These are phyloP conservation scores for Lasiosphaeriaceae sp. DNA, from an alignment of 495 filamentous ascomycete genomes.

Conservation along the genomic window DNA sequence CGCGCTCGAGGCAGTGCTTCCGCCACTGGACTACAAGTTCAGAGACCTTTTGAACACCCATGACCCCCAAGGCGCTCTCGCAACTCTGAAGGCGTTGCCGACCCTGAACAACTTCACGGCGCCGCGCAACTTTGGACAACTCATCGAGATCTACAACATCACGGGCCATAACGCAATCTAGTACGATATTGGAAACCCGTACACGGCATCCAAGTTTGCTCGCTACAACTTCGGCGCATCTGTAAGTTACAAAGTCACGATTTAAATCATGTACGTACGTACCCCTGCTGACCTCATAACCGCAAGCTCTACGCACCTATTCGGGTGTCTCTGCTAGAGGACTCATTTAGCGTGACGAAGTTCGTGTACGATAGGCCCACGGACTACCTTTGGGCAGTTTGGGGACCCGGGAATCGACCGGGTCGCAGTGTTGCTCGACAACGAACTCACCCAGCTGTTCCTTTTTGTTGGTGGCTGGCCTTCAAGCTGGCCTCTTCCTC, in stretches of 20 bases:
- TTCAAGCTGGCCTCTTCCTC: background rate
- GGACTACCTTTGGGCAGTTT: slow-evolving; percentile 3
- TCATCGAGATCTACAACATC: background rate
- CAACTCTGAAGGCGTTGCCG: background rate
- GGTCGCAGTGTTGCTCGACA: background rate
- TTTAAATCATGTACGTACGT: too few relatives aligned
- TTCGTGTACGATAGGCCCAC: slow-evolving; percentile 6
- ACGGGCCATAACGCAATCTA: background rate
- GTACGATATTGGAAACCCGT: slow-evolving; percentile 11
- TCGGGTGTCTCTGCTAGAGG: too few relatives aligned
- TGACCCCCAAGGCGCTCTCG: background rate
- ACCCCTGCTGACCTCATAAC: too few relatives aligned
- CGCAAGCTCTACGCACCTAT: too few relatives aligned
- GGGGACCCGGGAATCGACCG: background rate
- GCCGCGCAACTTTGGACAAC: background rate
- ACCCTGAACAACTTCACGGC: background rate
- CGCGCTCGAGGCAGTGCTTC: slow-evolving; percentile 1
- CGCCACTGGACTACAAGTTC: background rate
- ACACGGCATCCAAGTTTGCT: slow-evolving; percentile 5
- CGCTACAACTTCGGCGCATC: background rate
- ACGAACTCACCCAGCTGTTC: slow-evolving; percentile 4
- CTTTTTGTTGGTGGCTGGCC: slow-evolving; percentile 1
- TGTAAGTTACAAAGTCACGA: background rate
- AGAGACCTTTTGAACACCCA: too few relatives aligned
- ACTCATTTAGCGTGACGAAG: background rate